Base-by-base conservation (phyloP, 257 asterid genomes). In the Ocimum tenuiflorum region DNA sequence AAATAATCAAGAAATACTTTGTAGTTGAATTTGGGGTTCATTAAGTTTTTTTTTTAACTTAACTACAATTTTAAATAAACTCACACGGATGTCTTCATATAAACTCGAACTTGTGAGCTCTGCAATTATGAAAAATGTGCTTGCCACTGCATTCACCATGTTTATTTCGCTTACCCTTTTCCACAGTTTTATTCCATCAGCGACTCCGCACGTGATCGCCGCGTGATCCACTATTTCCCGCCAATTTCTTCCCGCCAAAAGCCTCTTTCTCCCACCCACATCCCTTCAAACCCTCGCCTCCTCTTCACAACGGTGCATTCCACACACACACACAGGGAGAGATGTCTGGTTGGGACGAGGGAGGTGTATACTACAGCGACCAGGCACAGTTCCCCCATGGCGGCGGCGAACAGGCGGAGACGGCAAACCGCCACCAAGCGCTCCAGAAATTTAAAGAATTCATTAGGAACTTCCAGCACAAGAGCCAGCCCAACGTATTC, bases 281-380 rank as follows among this genome's bases (percentile, higher is more conserved):
- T 61, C 38, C 35, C 66, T 29, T 29, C 57, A 71, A 75, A 73
- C 71, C 74, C 72, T 68, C 60, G 12, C 8, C 3, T 13, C 9
- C 45, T 20, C 29, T 0, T 35, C 38, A 20, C 68, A 14, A 47
- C 49, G 1, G 14, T n/a, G 54, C 69, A 38, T 39, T 27, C 7
- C 68, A 65, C 60, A 11, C 33, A 17, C 60, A 18, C 20, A 71
- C 23, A 47, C 29, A 57, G 11, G 9, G 46, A 60, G 17, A 43
- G 69, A 72, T 91, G 96, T 89, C 99, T 11, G 99, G 99, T 2
- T 92, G 95, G 95, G 99, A 92, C 64, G 97, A 89, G 63, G 99
- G 99, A 75, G 91, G 85, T 3, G 74, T 90, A 0, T 83, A 63
- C 88, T 89, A 86, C 86, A 88, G 99, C 77, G 96, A 92, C 83